Evolutionary conservation across 139 green algal genomes (phyloP).

Genomic region (Volvox reticuliferus): DNA sequence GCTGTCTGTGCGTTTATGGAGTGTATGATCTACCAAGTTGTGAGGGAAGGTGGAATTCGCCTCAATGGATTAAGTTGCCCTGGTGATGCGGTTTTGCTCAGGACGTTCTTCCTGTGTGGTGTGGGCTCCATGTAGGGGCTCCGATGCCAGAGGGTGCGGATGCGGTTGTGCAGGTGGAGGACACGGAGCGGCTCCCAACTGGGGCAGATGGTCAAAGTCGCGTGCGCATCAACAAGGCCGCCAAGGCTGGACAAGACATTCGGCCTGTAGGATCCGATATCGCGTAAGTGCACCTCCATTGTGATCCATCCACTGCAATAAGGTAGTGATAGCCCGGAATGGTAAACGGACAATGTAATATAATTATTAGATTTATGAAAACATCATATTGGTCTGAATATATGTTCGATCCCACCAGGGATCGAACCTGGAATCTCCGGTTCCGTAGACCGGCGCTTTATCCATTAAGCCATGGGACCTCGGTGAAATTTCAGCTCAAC

Average conservation of each 20-base stretch:
- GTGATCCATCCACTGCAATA: neutral
- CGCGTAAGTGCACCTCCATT: slow-evolving; percentile 44
- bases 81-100: neutral
- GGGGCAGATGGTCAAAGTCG: slow-evolving; percentile 23
- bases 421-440: slow-evolving; percentile 33
- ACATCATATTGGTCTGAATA: too few relatives aligned
- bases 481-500: neutral
- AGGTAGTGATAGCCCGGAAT: too few relatives aligned
- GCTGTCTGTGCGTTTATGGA: too few relatives aligned
- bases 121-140: slow-evolving; percentile 55
- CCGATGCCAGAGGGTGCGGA: slow-evolving; percentile 71
- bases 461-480: slow-evolving; percentile 12
- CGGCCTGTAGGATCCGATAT: slow-evolving; percentile 87
- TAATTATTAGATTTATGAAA: too few relatives aligned
- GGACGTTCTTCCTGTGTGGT: neutral
- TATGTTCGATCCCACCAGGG: slow-evolving; percentile 32
- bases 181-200: slow-evolving; percentile 74
- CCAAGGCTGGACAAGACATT: slow-evolving; percentile 77
- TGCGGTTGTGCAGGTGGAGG: slow-evolving; percentile 83
- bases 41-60: neutral
- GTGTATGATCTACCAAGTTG: too few relatives aligned
- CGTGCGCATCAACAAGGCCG: slow-evolving; percentile 77
- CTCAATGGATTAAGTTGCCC: neutral
- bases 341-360: too few relatives aligned
- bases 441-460: slow-evolving; percentile 23